Evolutionary conservation across 129 eudicot species (phyloP), one percentile per base, ranked within the genome.

Genomic region (Artemisia tridentata): DNA sequence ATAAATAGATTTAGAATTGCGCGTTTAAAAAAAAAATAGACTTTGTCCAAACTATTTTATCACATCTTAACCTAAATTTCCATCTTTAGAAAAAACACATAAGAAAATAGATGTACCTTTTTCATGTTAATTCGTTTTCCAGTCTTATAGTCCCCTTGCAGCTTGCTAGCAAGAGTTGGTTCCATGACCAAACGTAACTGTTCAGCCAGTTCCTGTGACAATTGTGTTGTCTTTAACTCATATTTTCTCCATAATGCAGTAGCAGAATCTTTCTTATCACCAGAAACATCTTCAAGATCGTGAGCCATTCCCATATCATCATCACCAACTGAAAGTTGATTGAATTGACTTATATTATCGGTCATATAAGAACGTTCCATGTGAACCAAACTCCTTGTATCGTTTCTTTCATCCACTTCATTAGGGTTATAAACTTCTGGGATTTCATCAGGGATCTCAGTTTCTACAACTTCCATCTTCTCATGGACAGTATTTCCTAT

Each of bases 91-190:
- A 67, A 29, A 0, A 68, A 29, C 4, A 20, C 4, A 20, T 53
- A 20, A 11, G 13, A 16, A 48, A 41, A 53, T 48, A 67, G 6
- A 49, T 27, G 9, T 86, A 92, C 98, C 96, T 88, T 90, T 68
- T 88, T 95, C 97, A 95, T 90, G 77, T 95, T 95, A 61, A 95
- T 95, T 67, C 99, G 77, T 83, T 95, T 95, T 34, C 99, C 97
- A 38, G 99, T 95, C 75, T 80, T 88, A 68, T 90, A 95, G 74
- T 95, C 99, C 45, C 97, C 99, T 69, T 88, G 99, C 25, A 95
- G 97, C 81, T 88, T 95, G 82, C 95, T 95, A 75, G 99, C 97
- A 69, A 88, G 86, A 77, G 99, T 95, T n/a, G 99, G 99, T 53
- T 95, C 99, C 97, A 95, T 84, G 17, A 95, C 91, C 48, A 95